Percentiles rank a stretch among this genome's conserved stretches.
These are phyloP conservation scores for Trichoderma hamatum DNA, from an alignment of 2,329 filamentous ascomycete species.

Conservation along the genomic window DNA sequence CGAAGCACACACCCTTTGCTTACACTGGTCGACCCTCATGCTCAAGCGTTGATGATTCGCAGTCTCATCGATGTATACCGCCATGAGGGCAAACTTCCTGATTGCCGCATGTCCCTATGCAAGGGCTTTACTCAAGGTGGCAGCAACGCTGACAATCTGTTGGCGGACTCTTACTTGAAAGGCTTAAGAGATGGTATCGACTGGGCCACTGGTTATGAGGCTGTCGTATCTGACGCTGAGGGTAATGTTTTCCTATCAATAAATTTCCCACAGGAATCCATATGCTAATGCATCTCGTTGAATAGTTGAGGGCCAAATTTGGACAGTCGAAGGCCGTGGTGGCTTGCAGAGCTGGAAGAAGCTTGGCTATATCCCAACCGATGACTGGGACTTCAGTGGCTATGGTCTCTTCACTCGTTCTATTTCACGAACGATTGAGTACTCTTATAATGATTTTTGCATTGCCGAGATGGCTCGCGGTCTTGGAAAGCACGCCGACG, in stretches of 20 bases:
- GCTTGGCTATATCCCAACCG: conserved; percentile 70
- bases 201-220: conserved; percentile 73
- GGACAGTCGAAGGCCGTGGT: conserved; percentile 71
- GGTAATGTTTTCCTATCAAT: conserved; percentile 45
- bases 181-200: conserved; percentile 64
- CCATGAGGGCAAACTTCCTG: conserved; percentile 69
- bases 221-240: conserved; percentile 74
- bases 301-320: conserved; percentile 56
- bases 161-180: conserved; percentile 73
- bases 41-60: conserved; percentile 70
- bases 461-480: conserved; percentile 64
- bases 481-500: conserved; percentile 57
- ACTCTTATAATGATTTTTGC: conserved; percentile 78
- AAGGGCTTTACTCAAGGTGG: conserved; percentile 79
- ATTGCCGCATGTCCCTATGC: conserved; percentile 76
- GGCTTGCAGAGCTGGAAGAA: conserved; percentile 72
- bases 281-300: not conserved
- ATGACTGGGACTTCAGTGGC: conserved; percentile 67
- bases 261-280: conserved; percentile 28
- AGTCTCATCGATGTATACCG: conserved; percentile 73
- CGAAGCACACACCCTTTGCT: conserved; percentile 71
- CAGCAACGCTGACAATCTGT: conserved; percentile 72
- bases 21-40: conserved; percentile 69
- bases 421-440: conserved; percentile 75
- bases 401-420: conserved; percentile 68